phyloP scores from a whole-genome alignment of 2,329 filamentous ascomycete species.

The Hortaea werneckii region DNA sequence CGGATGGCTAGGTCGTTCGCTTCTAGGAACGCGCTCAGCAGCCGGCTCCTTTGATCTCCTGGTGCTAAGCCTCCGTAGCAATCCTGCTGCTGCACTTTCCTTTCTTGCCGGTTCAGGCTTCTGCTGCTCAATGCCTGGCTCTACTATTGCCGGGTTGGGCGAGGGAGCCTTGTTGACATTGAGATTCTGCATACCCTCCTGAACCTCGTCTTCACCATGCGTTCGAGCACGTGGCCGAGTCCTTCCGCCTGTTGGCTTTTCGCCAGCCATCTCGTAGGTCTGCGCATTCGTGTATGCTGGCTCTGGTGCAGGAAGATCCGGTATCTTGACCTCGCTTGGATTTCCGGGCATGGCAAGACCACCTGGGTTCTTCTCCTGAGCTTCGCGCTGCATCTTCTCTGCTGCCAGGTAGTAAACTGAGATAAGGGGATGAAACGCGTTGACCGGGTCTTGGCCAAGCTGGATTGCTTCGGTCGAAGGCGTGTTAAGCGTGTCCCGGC shows the following conservation, averaged over 20 bases:
- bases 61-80: constrained; percentile 85
- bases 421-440: constrained; percentile 83
- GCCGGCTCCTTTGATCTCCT: constrained; percentile 57
- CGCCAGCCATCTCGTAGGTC: constrained; percentile 78
- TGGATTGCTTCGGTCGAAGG: constrained; percentile 81
- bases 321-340: constrained; percentile 52
- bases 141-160: constrained; percentile 33
- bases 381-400: constrained; percentile 82
- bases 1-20: constrained; percentile 52
- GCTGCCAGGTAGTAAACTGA: constrained; percentile 95
- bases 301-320: constrained; percentile 66
- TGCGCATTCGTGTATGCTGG: constrained; percentile 81
- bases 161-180: constrained; percentile 48
- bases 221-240: constrained; percentile 79
- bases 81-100: constrained; percentile 74
- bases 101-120: constrained; percentile 55
- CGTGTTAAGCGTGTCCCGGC: constrained; percentile 72
- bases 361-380: constrained; percentile 48
- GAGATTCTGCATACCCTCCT: constrained; percentile 60
- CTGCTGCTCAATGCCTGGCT: constrained; percentile 25
- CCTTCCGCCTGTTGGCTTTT: constrained; percentile 74
- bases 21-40: constrained; percentile 37
- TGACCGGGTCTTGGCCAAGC: constrained; percentile 74
- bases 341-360: constrained; percentile 47
- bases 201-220: constrained; percentile 85